Conservation (phyloP, 352 stramenopile genomes). For the Phytopythium ostracodes region DNA sequence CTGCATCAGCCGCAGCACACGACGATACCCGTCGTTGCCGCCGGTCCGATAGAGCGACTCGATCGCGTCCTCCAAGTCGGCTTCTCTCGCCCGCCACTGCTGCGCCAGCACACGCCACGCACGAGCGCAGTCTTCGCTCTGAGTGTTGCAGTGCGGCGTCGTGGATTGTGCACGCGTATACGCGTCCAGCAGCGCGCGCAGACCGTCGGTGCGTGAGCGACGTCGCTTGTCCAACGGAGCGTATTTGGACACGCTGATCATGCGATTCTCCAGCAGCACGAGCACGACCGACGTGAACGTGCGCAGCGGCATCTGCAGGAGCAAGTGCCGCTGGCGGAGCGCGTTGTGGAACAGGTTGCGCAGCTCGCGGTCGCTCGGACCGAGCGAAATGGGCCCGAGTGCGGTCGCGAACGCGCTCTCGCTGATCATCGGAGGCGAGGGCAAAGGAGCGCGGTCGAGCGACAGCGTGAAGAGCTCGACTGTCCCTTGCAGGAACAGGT, state of each 20-base stretch:
- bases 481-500: constrained; percentile 51
- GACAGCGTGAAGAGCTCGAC: constrained; percentile 47
- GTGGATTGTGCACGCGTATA: neutral
- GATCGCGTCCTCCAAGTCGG: constrained; percentile 42
- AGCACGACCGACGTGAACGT: constrained; percentile 66
- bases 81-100: constrained; percentile 49
- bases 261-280: constrained; percentile 49
- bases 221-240: constrained; percentile 21
- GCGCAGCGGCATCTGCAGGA: constrained; percentile 48
- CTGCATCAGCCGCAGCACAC: constrained; percentile 32
- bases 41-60: constrained; percentile 35
- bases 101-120: constrained; percentile 45
- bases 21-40: neutral
- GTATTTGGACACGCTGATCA: constrained; percentile 57
- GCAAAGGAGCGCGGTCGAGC: neutral
- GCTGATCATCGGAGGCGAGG: constrained; percentile 28
- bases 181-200: neutral
- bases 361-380: constrained; percentile 45
- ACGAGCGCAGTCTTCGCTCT: constrained; percentile 27
- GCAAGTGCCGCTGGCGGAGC: constrained; percentile 48
- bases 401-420: constrained; percentile 43
- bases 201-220: neutral
- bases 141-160: neutral
- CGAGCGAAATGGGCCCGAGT: constrained; percentile 39
- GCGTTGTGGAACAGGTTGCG: constrained; percentile 67